Base-by-base conservation (phyloP, 495 filamentous ascomycete genomes). In the Aspergillus diversus region DNA sequence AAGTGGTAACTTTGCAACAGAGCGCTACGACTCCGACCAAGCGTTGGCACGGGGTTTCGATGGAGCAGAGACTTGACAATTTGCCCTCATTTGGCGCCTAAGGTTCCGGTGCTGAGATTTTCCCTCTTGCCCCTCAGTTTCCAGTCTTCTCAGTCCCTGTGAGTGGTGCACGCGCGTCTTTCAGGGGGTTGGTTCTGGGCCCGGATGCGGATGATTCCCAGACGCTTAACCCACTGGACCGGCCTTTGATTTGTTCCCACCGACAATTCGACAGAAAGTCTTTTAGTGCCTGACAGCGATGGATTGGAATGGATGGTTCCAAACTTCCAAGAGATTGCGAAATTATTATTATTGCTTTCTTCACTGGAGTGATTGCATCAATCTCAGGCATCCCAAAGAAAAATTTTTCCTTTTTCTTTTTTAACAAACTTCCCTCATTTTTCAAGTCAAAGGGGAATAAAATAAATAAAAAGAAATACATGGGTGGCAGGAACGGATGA, bases 201-300 rank as follows among this genome's bases (percentile, higher is more conserved):
- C 73, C 70, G 61, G 55, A 73, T 72, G 70, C 69, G 70, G 70
- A 65, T 66, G 72, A 67, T 72, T 63, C 31, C 42, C 37, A 60
- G 52, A 49, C 55, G 47, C 55, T 51, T 57, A 51, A 56, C 53
- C 57, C 61, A 57, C 55, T 54, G 61, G 62, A 27, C 59, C 60
- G 39, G 32, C 56, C 37, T 67, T 43, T 70, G 62, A 70, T 70
- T 70, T 65, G 68, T 55, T 62, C 62, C 50, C 34, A 27, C 37
- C 17, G 53, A 57, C 55, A 16, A 11, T 59, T 58, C 67, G 43
- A 60, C 59, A 15, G 42, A 34, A 48, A 51, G 31, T 61, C 42
- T 57, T 27, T 59, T 33, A 50, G 57, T 55, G 63, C 63, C 59
- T 48, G 48, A 27, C 52, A 58, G 59, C 37, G 33, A 56, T 33